These are phyloP conservation scores for Musa itinerans DNA, from an alignment of 176 grass and related monocot species.

Conservation along the genomic window DNA sequence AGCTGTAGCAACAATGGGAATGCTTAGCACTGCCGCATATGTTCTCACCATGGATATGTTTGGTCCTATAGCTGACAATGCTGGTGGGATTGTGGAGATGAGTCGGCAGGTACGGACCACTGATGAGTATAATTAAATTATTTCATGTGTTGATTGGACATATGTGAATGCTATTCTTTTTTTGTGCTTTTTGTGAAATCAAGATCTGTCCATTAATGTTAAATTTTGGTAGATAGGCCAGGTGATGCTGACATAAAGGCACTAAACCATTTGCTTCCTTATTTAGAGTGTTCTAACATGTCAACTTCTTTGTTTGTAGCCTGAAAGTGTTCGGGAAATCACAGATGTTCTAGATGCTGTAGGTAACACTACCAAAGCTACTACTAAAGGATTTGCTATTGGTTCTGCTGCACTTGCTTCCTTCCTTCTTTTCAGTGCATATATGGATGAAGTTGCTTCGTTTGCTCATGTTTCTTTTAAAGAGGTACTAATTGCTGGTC, in stretches of 20 bases:
- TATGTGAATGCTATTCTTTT: not conserved
- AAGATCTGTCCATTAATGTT: not conserved
- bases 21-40: slow-evolving; percentile 98
- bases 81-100: slow-evolving; percentile 99
- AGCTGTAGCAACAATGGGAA: slow-evolving; percentile 99
- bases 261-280: not conserved
- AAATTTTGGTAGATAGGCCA: not conserved
- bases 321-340: slow-evolving; percentile 96
- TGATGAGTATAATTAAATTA: not conserved
- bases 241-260: not conserved
- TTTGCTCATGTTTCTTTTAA: slow-evolving; percentile 80
- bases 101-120: slow-evolving; percentile 63
- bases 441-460: slow-evolving; percentile 98
- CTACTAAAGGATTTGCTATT: slow-evolving; percentile 99
- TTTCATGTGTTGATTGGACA: not conserved
- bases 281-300: not conserved
- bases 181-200: not conserved
- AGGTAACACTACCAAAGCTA: slow-evolving; percentile 97
- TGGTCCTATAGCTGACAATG: slow-evolving; percentile 98
- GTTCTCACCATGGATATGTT: slow-evolving; percentile 99
- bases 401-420: slow-evolving; percentile 96
- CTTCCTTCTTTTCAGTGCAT: slow-evolving; percentile 96
- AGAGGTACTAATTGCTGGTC: slow-evolving; percentile 42
- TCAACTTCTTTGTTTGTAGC: slow-evolving; percentile 38
- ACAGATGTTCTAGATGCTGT: slow-evolving; percentile 97